Evolutionary conservation across 106 monocot genomes (phyloP).

Genomic region (Apostasia ramifera): DNA sequence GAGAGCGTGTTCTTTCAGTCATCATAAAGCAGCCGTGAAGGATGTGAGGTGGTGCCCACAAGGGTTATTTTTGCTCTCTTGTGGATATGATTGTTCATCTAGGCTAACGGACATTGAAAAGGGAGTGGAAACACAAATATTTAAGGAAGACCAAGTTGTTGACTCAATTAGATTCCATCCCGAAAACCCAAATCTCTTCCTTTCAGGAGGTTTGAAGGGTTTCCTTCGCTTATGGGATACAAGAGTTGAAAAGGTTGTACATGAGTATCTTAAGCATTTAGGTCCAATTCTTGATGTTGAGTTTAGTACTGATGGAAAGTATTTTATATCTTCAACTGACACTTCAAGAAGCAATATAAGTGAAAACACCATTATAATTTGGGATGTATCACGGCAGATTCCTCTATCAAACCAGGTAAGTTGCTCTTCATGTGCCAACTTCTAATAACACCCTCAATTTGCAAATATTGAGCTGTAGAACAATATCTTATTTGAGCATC

Average conservation of each 20-base stretch:
- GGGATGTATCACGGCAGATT: constrained; percentile 77
- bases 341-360: constrained; percentile 65
- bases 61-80: constrained; percentile 68
- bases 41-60: constrained; percentile 75
- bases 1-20: constrained; percentile 42
- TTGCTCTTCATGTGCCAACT: not conserved
- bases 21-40: constrained; percentile 79
- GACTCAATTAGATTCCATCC: constrained; percentile 64
- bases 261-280: constrained; percentile 56
- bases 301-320: constrained; percentile 72
- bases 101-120: constrained; percentile 77
- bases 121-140: constrained; percentile 53
- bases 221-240: constrained; percentile 78
- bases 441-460: not conserved
- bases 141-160: constrained; percentile 77
- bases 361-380: constrained; percentile 85
- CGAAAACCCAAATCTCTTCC: constrained; percentile 55
- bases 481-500: too few relatives aligned
- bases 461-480: too few relatives aligned
- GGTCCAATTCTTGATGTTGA: constrained; percentile 85
- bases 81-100: constrained; percentile 77
- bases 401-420: constrained; percentile 86
- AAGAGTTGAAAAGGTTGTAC: constrained; percentile 36
- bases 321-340: constrained; percentile 81
- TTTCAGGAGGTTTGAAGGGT: constrained; percentile 81